A percentile compares a stretch with the other conserved stretches of the same genome.
Evolutionary conservation across 768 basidiomycete genomes (phyloP).

Genomic region (Calocera viscosa): DNA sequence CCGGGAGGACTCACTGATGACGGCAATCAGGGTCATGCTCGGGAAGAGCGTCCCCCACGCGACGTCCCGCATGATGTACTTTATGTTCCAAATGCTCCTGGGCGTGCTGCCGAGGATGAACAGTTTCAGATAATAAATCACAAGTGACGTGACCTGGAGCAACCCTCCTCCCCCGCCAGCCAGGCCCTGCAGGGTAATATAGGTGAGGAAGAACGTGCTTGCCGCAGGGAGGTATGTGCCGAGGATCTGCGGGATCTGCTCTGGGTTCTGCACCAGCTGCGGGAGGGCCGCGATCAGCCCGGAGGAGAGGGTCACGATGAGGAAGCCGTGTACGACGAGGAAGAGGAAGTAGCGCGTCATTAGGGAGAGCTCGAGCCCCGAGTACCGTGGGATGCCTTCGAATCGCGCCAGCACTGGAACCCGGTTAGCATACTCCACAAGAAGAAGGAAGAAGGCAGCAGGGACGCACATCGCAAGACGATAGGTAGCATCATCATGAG

Average conservation of each 20-base stretch:
- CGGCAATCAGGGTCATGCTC: slow-evolving; percentile 59
- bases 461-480: slow-evolving; percentile 40
- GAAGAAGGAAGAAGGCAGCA: neutral
- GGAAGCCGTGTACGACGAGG: slow-evolving; percentile 57
- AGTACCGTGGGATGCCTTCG: slow-evolving; percentile 57
- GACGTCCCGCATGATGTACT: slow-evolving; percentile 55
- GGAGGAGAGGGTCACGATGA: slow-evolving; percentile 53
- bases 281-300: slow-evolving; percentile 38
- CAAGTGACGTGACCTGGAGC: slow-evolving; percentile 58
- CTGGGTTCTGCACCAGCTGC: slow-evolving; percentile 16
- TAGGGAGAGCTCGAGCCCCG: slow-evolving; percentile 54
- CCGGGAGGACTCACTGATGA: slow-evolving; percentile 50
- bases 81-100: slow-evolving; percentile 70
- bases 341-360: slow-evolving; percentile 63
- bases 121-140: slow-evolving; percentile 83
- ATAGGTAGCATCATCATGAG: slow-evolving; percentile 51
- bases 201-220: slow-evolving; percentile 52
- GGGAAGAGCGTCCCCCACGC: slow-evolving; percentile 66
- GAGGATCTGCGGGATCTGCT: slow-evolving; percentile 27
- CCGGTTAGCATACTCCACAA: neutral
- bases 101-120: slow-evolving; percentile 81
- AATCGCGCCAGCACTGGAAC: slow-evolving; percentile 44
- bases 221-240: slow-evolving; percentile 41
- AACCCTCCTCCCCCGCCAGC: slow-evolving; percentile 69
- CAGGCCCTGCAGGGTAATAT: slow-evolving; percentile 64